Evolutionary conservation across 106 monocot species (phyloP).

Genomic region (Dendrobium huoshanense): DNA sequence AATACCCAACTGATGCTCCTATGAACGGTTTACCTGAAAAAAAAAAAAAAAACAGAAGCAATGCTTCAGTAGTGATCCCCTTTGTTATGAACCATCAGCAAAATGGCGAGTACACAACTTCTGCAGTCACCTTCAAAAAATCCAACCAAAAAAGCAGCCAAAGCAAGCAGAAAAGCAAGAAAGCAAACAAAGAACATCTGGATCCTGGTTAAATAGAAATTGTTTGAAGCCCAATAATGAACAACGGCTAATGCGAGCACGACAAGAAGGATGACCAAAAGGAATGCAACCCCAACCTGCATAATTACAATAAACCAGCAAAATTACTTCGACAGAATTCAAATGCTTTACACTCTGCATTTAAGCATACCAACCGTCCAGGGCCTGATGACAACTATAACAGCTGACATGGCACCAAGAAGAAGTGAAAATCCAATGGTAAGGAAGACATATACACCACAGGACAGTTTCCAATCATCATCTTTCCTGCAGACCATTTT

Average conservation of each 20-base stretch:
- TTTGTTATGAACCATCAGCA: background rate
- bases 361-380: slow-evolving; percentile 72
- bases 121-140: slow-evolving; percentile 60
- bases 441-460: slow-evolving; percentile 80
- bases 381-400: slow-evolving; percentile 68
- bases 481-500: slow-evolving; percentile 73
- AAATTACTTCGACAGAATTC: slow-evolving; percentile 3
- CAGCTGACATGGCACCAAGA: slow-evolving; percentile 75
- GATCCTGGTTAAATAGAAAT: slow-evolving; percentile 83
- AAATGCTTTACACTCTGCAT: slow-evolving; percentile 4
- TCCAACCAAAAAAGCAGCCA: slow-evolving; percentile 90
- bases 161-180: slow-evolving; percentile 78
- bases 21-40: slow-evolving; percentile 79
- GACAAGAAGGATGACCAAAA: slow-evolving; percentile 73
- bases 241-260: slow-evolving; percentile 78
- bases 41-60: background rate
- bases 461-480: slow-evolving; percentile 92
- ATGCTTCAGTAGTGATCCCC: background rate
- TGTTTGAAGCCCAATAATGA: slow-evolving; percentile 93
- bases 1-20: slow-evolving; percentile 96
- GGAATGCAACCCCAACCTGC: slow-evolving; percentile 89
- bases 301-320: slow-evolving; percentile 12
- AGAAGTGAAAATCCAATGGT: slow-evolving; percentile 73
- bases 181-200: slow-evolving; percentile 86
- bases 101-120: background rate